A percentile compares a stretch with the other conserved stretches of the same genome.
Evolutionary conservation across 1,284 basidiomycete genomes (phyloP).

Genomic region (Singerocomus inundabilis): DNA sequence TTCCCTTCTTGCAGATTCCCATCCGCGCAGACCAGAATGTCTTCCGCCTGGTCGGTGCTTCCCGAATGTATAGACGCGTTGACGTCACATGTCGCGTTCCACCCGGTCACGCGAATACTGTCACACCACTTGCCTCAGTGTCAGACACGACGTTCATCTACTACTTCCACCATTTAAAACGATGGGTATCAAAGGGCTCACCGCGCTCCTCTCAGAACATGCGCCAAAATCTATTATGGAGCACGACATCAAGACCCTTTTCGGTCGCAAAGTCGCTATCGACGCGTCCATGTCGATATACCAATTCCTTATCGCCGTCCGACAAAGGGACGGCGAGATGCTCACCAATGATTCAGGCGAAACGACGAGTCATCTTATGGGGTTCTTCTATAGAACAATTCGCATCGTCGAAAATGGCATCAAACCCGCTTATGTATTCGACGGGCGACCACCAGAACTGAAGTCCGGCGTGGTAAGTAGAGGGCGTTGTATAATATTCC

Average conservation of each 20-base stretch:
- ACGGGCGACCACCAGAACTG: slow-evolving; percentile 96
- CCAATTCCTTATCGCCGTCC: slow-evolving; percentile 97
- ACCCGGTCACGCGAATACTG: slow-evolving; percentile 13
- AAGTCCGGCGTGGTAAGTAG: slow-evolving; percentile 90
- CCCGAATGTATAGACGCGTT: no score
- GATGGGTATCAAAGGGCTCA: slow-evolving; percentile 94
- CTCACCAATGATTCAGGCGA: slow-evolving; percentile 96
- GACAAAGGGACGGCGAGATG: slow-evolving; percentile 95
- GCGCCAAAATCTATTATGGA: slow-evolving; percentile 86
- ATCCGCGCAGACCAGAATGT: no score
- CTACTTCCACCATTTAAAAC: not conserved
- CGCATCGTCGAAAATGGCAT: slow-evolving; percentile 99
- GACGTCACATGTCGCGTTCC: slow-evolving; percentile 15
- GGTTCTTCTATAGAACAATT: slow-evolving; percentile 96
- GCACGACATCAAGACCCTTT: slow-evolving; percentile 95
- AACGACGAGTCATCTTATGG: slow-evolving; percentile 97
- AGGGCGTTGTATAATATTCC: no score
- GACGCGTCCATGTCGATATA: slow-evolving; percentile 97
- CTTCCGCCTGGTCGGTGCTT: no score
- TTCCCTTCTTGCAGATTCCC: no score
- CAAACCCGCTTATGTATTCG: slow-evolving; percentile 98
- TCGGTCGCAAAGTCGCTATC: slow-evolving; percentile 97
- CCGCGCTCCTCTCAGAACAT: slow-evolving; percentile 84
- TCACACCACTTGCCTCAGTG: slow-evolving; percentile 7
- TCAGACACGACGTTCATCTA: not conserved